These are phyloP conservation scores for Macroventuria anomochaeta DNA, from an alignment of 2,329 filamentous ascomycete genomes.

Conservation along the genomic window DNA sequence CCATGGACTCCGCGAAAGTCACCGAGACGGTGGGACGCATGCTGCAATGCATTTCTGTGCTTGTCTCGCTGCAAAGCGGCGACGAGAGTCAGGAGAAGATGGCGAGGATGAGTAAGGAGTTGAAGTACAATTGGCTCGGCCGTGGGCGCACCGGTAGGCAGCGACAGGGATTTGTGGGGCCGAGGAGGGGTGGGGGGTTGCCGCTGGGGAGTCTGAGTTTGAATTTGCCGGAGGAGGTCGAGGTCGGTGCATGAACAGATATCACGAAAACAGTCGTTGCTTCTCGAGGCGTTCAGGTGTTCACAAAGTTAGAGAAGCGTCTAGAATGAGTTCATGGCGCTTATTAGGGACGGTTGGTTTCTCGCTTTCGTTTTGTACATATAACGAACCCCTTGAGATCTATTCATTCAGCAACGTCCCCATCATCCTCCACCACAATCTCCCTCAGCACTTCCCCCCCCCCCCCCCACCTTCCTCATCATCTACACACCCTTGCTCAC, in stretches of 20 bases:
- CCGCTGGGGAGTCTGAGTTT: conserved; percentile 5
- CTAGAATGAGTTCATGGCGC: no score
- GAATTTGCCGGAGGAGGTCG: conserved; percentile 9
- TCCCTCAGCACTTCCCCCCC: no score
- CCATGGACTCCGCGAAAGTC: conserved; percentile 70
- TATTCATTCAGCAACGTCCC: no score
- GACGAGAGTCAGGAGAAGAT: conserved; percentile 80
- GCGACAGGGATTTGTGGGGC: conserved; percentile 84
- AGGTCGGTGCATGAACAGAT: neutral
- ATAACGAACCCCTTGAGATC: no score
- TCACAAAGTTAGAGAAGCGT: no score
- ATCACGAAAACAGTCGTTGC: no score
- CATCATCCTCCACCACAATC: no score
- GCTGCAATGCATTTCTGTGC: conserved; percentile 93
- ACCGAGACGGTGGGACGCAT: conserved; percentile 95
- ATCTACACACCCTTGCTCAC: no score
- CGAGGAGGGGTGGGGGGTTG: conserved; percentile 24
- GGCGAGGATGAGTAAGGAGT: conserved; percentile 79
- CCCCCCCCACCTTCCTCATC: no score
- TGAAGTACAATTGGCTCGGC: conserved; percentile 97
- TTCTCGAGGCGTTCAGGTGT: neutral
- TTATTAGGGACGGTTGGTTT: no score
- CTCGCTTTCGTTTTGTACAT: neutral
- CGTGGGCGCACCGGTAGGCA: conserved; percentile 88
- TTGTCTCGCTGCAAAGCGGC: conserved; percentile 75